A percentile compares a stretch with the other conserved stretches of the same genome.
Conservation (phyloP, 176 grass and related monocot genomes). For the Carex myosuroides region DNA sequence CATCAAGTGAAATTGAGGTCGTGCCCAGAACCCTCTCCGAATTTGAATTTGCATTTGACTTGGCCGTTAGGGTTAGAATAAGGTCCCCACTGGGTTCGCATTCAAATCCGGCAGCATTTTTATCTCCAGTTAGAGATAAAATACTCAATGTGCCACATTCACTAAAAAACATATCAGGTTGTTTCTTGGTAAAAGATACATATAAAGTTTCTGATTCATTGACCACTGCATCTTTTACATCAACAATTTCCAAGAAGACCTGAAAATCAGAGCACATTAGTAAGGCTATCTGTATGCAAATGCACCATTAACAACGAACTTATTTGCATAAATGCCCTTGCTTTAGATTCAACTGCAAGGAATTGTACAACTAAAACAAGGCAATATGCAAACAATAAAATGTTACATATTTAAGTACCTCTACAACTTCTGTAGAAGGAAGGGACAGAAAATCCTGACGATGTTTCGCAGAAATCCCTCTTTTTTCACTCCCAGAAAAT, state of each 20-base stretch:
- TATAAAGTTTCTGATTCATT: slow-evolving; percentile 48
- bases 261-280: slow-evolving; percentile 29
- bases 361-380: background rate
- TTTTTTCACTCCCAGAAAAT: slow-evolving; percentile 3
- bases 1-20: slow-evolving; percentile 59
- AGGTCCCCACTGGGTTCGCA: slow-evolving; percentile 75
- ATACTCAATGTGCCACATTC: slow-evolving; percentile 46
- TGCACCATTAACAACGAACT: background rate
- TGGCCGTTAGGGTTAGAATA: slow-evolving; percentile 47
- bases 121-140: slow-evolving; percentile 44
- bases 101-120: slow-evolving; percentile 41
- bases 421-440: slow-evolving; percentile 32
- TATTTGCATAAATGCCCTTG: background rate
- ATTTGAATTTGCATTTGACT: slow-evolving; percentile 27
- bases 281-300: slow-evolving; percentile 13
- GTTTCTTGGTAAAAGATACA: slow-evolving; percentile 66
- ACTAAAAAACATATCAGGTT: slow-evolving; percentile 57
- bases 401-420: slow-evolving; percentile 39
- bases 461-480: slow-evolving; percentile 21
- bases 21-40: slow-evolving; percentile 43
- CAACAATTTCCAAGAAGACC: slow-evolving; percentile 88
- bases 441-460: slow-evolving; percentile 24
- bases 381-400: background rate
- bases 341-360: background rate
- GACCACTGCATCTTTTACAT: slow-evolving; percentile 48